phyloP scores from a whole-genome alignment of 1,284 basidiomycete species.

The Marasmius sp. region DNA sequence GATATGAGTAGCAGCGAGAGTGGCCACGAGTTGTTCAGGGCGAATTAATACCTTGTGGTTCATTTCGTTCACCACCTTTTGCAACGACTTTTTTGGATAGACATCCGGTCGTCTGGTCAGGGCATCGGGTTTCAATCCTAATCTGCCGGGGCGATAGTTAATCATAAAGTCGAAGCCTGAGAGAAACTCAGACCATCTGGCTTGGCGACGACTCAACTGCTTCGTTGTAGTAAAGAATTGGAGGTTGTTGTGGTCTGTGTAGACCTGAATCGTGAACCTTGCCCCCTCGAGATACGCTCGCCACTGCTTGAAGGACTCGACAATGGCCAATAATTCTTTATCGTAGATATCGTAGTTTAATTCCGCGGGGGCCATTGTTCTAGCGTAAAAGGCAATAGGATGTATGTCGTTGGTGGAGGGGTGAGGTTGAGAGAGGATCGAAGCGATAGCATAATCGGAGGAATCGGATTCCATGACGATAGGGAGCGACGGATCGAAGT shows the following conservation, averaged over 20 bases:
- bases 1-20: too few relatives aligned
- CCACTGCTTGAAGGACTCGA: slow-evolving; percentile 20
- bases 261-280: slow-evolving; percentile 15
- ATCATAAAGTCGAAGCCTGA: slow-evolving; percentile 23
- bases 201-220: slow-evolving; percentile 23
- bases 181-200: slow-evolving; percentile 27
- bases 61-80: not conserved
- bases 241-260: slow-evolving; percentile 30
- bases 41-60: slow-evolving; percentile 16
- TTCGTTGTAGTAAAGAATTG: slow-evolving; percentile 23
- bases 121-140: slow-evolving; percentile 26
- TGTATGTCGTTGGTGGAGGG: too few relatives aligned
- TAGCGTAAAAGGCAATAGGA: too few relatives aligned
- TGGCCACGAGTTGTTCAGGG: slow-evolving; percentile 19
- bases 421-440: too few relatives aligned
- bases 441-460: too few relatives aligned
- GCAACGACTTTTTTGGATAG: slow-evolving; percentile 6
- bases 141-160: slow-evolving; percentile 22
- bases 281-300: slow-evolving; percentile 26
- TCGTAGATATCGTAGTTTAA: not conserved
- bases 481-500: too few relatives aligned
- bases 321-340: not conserved
- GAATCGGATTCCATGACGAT: too few relatives aligned
- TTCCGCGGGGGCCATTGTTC: not conserved
- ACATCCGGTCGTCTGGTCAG: slow-evolving; percentile 23